Evolutionary conservation across 208 protist genomes (phyloP).

Genomic region (Entamoeba moshkovskii): DNA sequence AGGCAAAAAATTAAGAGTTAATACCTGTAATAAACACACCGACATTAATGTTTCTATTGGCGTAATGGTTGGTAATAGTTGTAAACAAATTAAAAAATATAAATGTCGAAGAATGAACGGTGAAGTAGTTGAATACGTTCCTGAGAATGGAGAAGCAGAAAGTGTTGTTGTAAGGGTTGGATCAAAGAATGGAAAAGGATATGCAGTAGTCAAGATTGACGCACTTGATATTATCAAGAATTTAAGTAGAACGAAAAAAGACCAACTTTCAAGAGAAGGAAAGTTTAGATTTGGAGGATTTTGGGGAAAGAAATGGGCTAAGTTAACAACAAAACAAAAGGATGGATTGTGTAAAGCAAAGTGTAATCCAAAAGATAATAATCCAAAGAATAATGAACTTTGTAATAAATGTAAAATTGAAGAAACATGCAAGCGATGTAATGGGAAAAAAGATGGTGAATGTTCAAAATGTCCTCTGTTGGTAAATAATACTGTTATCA

Average conservation of each 20-base stretch:
- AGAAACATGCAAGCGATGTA: too few species aligned
- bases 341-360: too few species aligned
- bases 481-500: too few species aligned
- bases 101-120: background rate
- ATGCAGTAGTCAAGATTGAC: background rate
- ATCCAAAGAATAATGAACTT: too few species aligned
- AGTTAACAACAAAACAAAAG: background rate
- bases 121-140: background rate
- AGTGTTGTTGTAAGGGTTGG: background rate
- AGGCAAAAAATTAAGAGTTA: background rate
- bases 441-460: too few species aligned
- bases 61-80: background rate
- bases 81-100: background rate
- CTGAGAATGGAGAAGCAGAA: background rate
- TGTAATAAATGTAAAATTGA: too few species aligned
- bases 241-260: background rate
- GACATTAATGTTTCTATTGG: background rate
- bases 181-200: background rate
- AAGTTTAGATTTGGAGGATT: background rate
- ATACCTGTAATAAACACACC: background rate
- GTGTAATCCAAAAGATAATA: too few species aligned
- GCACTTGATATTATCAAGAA: background rate
- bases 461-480: too few species aligned
- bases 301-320: background rate
- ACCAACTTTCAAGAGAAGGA: background rate